Percentiles rank a stretch among this genome's conserved stretches.
These are phyloP conservation scores for Amanita muscaria DNA, from an alignment of 768 basidiomycete genomes.

Conservation along the genomic window DNA sequence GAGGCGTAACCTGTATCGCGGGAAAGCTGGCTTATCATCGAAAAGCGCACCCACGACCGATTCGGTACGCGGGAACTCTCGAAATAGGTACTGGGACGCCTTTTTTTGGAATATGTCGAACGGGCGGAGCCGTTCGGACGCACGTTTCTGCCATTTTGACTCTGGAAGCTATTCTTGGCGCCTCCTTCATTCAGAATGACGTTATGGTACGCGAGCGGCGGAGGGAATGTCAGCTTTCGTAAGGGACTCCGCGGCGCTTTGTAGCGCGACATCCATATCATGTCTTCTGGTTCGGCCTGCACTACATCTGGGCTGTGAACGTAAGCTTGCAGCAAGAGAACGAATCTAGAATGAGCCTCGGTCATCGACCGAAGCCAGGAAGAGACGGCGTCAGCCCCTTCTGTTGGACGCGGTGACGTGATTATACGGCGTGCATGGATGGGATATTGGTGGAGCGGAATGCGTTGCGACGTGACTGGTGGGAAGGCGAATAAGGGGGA, in stretches of 20 bases:
- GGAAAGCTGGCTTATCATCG: background rate
- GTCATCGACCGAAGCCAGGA: constrained; percentile 38
- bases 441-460: constrained; percentile 64
- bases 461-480: constrained; percentile 54
- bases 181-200: background rate
- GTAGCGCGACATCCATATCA: constrained; percentile 21
- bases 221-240: constrained; percentile 65
- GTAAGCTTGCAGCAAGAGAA: constrained; percentile 64
- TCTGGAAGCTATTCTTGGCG: constrained; percentile 15
- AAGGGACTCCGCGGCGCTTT: constrained; percentile 21
- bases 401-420: constrained; percentile 26
- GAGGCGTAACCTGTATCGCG: background rate
- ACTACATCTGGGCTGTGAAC: constrained; percentile 53
- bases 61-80: constrained; percentile 9
- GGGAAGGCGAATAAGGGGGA: constrained; percentile 7
- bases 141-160: constrained; percentile 6
- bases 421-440: constrained; percentile 53
- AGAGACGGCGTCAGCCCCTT: constrained; percentile 25
- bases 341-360: constrained; percentile 64
- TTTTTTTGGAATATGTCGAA: constrained; percentile 13
- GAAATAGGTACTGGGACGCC: constrained; percentile 21
- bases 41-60: background rate
- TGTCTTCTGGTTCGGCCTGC: constrained; percentile 38
- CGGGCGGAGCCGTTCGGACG: constrained; percentile 5
- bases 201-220: constrained; percentile 52